Evolutionary conservation across 257 asterid genomes (phyloP).

Genomic region (Ehretia macrophylla): DNA sequence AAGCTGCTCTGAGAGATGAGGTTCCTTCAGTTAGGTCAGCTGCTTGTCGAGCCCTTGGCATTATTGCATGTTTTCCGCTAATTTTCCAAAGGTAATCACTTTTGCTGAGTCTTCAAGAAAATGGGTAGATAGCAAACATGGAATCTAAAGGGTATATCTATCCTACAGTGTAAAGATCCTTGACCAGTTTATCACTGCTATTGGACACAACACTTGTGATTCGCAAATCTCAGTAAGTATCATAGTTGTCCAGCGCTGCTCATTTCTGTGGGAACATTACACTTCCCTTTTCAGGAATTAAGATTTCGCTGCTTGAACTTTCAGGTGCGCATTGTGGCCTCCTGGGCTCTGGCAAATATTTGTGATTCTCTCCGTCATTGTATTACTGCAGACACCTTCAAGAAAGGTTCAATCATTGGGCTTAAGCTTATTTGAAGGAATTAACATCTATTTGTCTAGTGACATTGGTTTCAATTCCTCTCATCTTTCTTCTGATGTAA

Average conservation of each 20-base stretch:
- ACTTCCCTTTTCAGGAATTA: neutral
- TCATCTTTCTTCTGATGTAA: conserved; percentile 22
- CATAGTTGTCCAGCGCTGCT: conserved; percentile 3
- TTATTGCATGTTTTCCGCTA: conserved; percentile 77
- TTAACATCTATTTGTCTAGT: conserved; percentile 21
- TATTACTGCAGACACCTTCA: conserved; percentile 44
- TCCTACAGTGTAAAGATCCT: conserved; percentile 56
- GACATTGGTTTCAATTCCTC: conserved; percentile 22
- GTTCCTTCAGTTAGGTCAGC: conserved; percentile 87
- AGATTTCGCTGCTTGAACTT: conserved; percentile 15
- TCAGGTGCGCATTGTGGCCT: conserved; percentile 93
- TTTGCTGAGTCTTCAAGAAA: conserved; percentile 10
- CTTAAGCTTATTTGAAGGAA: conserved; percentile 9
- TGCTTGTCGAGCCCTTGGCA: conserved; percentile 96
- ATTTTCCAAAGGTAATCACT: conserved; percentile 59
- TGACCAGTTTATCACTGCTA: conserved; percentile 67
- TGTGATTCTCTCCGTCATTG: conserved; percentile 75
- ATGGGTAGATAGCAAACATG: conserved; percentile 2
- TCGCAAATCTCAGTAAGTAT: conserved; percentile 66
- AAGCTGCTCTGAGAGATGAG: conserved; percentile 61
- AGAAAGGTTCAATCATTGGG: conserved; percentile 40
- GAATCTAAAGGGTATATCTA: conserved; percentile 14
- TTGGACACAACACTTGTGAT: conserved; percentile 49
- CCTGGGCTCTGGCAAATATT: conserved; percentile 95
- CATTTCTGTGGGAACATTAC: neutral